These are phyloP conservation scores for Chamaenerion angustifolium DNA, from an alignment of 345 rosid genomes.

Conservation along the genomic window DNA sequence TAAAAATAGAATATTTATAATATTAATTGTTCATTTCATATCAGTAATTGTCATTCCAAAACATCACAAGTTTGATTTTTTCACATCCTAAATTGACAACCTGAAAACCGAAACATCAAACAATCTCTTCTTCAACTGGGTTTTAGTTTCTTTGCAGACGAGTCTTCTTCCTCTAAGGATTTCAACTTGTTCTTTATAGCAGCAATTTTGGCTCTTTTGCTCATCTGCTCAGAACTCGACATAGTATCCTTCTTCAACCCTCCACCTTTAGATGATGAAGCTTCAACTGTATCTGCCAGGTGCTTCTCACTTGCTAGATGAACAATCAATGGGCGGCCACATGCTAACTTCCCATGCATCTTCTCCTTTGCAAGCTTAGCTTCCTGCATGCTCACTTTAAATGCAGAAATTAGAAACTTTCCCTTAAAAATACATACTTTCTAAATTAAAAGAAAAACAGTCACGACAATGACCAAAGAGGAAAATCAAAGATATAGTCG, in stretches of 20 bases:
- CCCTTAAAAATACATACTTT: background rate
- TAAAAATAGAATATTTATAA: too few species aligned
- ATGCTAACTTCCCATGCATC: conserved; percentile 88
- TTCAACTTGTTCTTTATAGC: conserved; percentile 86
- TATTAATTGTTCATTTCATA: too few species aligned
- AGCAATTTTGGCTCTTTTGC: conserved; percentile 55
- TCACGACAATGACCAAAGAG: too few species aligned
- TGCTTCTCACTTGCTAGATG: conserved; percentile 70
- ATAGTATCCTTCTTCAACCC: conserved; percentile 26
- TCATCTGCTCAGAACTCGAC: conserved; percentile 36
- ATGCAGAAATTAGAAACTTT: conserved; percentile 46
- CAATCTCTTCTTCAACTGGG: conserved; percentile 10
- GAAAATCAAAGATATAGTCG: too few species aligned
- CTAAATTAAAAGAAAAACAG: too few species aligned
- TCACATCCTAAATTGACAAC: background rate
- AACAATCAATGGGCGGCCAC: conserved; percentile 76
- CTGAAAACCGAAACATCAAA: background rate
- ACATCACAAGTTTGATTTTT: too few species aligned
- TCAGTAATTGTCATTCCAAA: too few species aligned
- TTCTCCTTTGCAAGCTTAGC: conserved; percentile 84
- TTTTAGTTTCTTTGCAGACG: conserved; percentile 52
- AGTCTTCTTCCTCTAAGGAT: conserved; percentile 51
- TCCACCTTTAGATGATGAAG: conserved; percentile 16
- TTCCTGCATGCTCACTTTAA: conserved; percentile 96
- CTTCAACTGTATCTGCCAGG: conserved; percentile 26